Evolutionary conservation across 306 rosid genomes (phyloP).

Genomic region (Quercus gilva): DNA sequence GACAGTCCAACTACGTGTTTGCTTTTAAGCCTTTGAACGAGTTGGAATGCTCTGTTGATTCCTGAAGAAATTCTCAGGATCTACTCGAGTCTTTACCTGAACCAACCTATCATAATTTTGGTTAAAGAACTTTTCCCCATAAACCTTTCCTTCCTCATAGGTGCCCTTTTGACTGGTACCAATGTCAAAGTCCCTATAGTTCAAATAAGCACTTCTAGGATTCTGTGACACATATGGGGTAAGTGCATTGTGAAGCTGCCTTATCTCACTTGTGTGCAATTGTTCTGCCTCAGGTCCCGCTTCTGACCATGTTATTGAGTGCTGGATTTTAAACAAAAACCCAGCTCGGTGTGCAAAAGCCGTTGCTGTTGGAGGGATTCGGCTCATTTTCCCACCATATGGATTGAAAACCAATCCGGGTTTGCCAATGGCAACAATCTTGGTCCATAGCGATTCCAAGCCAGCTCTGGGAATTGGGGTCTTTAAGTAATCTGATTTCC

Average conservation of each 20-base stretch:
- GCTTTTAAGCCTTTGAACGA: not conserved
- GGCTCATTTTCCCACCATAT: constrained; percentile 33
- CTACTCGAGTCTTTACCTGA: constrained; percentile 24
- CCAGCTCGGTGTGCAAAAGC: constrained; percentile 38
- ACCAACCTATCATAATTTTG: constrained; percentile 31
- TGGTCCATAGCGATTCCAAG: constrained; percentile 22
- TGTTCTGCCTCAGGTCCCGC: not conserved
- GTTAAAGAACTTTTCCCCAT: constrained; percentile 30
- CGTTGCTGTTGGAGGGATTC: constrained; percentile 17
- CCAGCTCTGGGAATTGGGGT: constrained; percentile 27
- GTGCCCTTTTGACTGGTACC: not conserved
- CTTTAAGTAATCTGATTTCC: constrained; percentile 32
- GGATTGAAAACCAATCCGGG: constrained; percentile 27
- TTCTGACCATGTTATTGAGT: constrained; percentile 21
- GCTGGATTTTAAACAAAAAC: constrained; percentile 24
- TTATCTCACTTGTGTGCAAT: constrained; percentile 3
- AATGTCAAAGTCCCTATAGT: constrained; percentile 33
- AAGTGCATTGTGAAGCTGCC: constrained; percentile 20
- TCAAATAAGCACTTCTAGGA: constrained; percentile 31
- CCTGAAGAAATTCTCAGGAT: constrained; percentile 35
- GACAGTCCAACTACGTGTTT: too few relatives aligned
- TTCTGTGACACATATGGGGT: constrained; percentile 33
- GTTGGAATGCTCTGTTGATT: constrained; percentile 38
- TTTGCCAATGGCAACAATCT: constrained; percentile 17
- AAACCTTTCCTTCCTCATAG: constrained; percentile 15